These are phyloP conservation scores for Nemania bipapillata DNA, from an alignment of 2,329 filamentous ascomycete genomes.

Conservation along the genomic window DNA sequence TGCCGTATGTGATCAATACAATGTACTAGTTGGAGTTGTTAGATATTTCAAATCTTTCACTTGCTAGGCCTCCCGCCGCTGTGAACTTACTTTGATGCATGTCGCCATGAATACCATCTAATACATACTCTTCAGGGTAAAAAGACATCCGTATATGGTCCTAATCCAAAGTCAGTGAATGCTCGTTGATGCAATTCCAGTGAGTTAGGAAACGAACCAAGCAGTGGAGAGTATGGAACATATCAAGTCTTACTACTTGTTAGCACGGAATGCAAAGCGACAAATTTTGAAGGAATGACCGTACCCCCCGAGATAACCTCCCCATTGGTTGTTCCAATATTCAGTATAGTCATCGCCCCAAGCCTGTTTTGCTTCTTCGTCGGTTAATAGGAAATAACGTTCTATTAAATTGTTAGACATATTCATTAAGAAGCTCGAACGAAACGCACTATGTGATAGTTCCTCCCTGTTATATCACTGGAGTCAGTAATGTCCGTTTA, in stretches of 20 bases:
- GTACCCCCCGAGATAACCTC: slow-evolving; percentile 22
- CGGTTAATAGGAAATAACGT: slow-evolving; percentile 14
- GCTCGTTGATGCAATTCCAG: neutral
- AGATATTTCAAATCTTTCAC: neutral
- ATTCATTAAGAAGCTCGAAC: neutral
- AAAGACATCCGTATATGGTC: slow-evolving; percentile 5
- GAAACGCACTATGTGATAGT: slow-evolving; percentile 1
- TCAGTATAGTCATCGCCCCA: slow-evolving; percentile 17
- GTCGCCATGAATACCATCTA: neutral
- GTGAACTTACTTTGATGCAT: slow-evolving; percentile 7
- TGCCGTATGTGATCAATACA: slow-evolving; percentile 17
- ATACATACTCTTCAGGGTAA: slow-evolving; percentile 4
- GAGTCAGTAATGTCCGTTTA: no score
- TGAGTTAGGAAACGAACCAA: neutral
- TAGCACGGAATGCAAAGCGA: neutral
- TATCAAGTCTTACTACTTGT: slow-evolving; percentile 6
- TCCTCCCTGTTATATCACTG: no score
- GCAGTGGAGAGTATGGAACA: slow-evolving; percentile 23
- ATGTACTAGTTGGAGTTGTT: slow-evolving; percentile 6
- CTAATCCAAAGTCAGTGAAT: neutral
- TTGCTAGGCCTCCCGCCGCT: neutral
- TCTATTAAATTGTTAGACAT: slow-evolving; percentile 8
- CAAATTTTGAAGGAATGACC: neutral
- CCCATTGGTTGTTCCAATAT: slow-evolving; percentile 4
- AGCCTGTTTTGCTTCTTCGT: slow-evolving; percentile 15